A percentile compares a stretch with the other conserved stretches of the same genome.
phyloP scores from a whole-genome alignment of 345 rosid genomes.

The Bruguiera parviflora region DNA sequence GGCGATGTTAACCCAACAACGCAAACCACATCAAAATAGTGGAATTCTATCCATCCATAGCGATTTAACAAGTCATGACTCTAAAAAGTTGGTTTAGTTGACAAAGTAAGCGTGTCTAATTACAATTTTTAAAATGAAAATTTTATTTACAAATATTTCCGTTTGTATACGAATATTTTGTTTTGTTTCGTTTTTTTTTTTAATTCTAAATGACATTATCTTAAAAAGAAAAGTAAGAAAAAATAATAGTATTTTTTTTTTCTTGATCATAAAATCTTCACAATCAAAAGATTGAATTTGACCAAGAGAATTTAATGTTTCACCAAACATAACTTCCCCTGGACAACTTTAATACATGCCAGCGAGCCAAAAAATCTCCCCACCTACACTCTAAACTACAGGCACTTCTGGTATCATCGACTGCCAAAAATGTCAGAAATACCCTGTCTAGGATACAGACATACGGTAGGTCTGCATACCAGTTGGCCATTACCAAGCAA shows the following conservation, averaged over 20 bases:
- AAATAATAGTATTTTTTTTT: too few relatives aligned
- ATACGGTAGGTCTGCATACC: not conserved
- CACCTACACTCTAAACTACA: conserved; percentile 16
- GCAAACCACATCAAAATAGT: not conserved
- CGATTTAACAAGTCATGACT: not conserved
- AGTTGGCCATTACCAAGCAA: conserved; percentile 12
- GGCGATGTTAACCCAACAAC: conserved; percentile 2
- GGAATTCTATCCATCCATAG: conserved; percentile 8
- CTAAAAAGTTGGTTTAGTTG: not conserved
- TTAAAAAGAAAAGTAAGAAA: too few relatives aligned
- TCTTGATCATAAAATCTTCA: too few relatives aligned
- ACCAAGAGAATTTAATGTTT: conserved; percentile 34
- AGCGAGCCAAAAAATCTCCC: conserved; percentile 23
- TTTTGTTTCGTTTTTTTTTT: too few relatives aligned
- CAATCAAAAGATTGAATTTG: conserved; percentile 5
- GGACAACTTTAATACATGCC: conserved; percentile 23
- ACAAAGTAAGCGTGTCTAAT: too few relatives aligned
- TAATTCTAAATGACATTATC: too few relatives aligned
- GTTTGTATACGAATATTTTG: too few relatives aligned
- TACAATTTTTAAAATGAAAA: too few relatives aligned
- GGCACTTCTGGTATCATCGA: not conserved
- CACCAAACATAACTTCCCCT: conserved; percentile 42
- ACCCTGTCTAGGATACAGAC: conserved; percentile 12
- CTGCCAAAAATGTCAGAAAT: conserved; percentile 13
- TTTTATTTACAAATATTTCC: too few relatives aligned